A percentile compares a stretch with the other conserved stretches of the same genome.
Evolutionary conservation across 345 rosid genomes (phyloP).

Genomic region (Laguncularia racemosa): DNA sequence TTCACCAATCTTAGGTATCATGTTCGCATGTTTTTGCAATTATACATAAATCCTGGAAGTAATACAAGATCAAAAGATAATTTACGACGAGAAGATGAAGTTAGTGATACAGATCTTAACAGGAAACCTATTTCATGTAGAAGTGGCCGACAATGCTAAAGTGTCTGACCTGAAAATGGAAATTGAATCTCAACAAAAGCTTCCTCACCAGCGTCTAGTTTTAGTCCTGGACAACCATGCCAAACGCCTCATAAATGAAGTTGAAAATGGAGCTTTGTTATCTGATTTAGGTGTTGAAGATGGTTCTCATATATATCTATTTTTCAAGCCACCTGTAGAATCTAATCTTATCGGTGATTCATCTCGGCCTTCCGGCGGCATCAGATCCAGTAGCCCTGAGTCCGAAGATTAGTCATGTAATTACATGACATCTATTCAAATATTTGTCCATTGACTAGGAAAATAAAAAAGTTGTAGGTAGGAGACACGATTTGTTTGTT

Average conservation of each 20-base stretch:
- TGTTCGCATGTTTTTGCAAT: background rate
- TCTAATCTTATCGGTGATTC: no score
- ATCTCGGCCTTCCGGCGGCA: no score
- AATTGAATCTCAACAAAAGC: conserved; percentile 34
- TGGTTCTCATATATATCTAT: conserved; percentile 57
- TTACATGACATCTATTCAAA: no score
- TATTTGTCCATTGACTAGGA: no score
- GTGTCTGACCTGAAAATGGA: conserved; percentile 49
- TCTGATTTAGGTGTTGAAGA: conserved; percentile 41
- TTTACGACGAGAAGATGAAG: conserved; percentile 28
- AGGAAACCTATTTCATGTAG: conserved; percentile 38
- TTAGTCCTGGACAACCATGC: conserved; percentile 23
- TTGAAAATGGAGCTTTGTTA: conserved; percentile 33
- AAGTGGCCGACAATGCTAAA: conserved; percentile 41
- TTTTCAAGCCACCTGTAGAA: conserved; percentile 22
- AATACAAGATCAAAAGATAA: no score
- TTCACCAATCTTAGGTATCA: background rate
- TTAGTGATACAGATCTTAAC: conserved; percentile 67
- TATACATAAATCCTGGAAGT: no score
- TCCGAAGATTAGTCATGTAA: no score
- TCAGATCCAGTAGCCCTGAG: no score
- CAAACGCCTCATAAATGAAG: conserved; percentile 10
- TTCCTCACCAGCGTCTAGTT: conserved; percentile 49
- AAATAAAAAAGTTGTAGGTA: no score
- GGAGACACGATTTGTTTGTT: no score